Percentiles rank a stretch among this genome's conserved stretches.
Conservation (phyloP, 1,139 yeast genomes). For the Yamadazyma conglobata region DNA sequence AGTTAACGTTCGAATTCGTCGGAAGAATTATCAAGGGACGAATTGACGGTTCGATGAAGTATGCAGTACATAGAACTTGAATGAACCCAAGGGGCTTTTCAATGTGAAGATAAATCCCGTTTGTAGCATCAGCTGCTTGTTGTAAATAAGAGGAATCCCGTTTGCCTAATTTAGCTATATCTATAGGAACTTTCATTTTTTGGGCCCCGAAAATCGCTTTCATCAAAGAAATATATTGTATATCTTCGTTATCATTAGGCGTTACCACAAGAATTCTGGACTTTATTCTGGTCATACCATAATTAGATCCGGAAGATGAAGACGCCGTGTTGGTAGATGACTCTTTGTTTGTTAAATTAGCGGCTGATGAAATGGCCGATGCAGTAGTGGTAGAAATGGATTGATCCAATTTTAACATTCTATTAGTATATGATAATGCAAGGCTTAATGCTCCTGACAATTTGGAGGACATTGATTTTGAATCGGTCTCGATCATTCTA, state of each 20-base stretch:
- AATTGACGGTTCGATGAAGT: conserved; percentile 79
- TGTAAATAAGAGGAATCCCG: conserved; percentile 78
- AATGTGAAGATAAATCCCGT: conserved; percentile 80
- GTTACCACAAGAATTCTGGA: conserved; percentile 74
- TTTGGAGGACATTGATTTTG: conserved; percentile 31
- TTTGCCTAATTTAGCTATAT: conserved; percentile 79
- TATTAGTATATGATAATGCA: conserved; percentile 77
- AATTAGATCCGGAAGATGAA: conserved; percentile 15
- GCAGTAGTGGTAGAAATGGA: conserved; percentile 47
- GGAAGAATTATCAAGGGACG: conserved; percentile 76
- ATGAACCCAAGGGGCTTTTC: conserved; percentile 75
- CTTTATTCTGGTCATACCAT: conserved; percentile 43
- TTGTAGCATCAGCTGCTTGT: conserved; percentile 94
- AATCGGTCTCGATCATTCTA: conserved; percentile 20
- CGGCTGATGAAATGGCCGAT: conserved; percentile 42
- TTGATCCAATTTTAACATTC: conserved; percentile 54
- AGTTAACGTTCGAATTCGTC: conserved; percentile 82
- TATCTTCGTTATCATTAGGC: conserved; percentile 71
- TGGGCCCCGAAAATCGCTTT: conserved; percentile 96
- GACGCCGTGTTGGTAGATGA: conserved; percentile 10
- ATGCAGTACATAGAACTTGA: conserved; percentile 61
- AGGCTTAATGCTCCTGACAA: conserved; percentile 77
- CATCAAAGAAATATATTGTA: conserved; percentile 91
- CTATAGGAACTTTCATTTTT: conserved; percentile 84
- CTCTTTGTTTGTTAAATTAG: conserved; percentile 22